Base-by-base conservation (phyloP, 805 yeast species). In the Ogataea paraovalis region DNA sequence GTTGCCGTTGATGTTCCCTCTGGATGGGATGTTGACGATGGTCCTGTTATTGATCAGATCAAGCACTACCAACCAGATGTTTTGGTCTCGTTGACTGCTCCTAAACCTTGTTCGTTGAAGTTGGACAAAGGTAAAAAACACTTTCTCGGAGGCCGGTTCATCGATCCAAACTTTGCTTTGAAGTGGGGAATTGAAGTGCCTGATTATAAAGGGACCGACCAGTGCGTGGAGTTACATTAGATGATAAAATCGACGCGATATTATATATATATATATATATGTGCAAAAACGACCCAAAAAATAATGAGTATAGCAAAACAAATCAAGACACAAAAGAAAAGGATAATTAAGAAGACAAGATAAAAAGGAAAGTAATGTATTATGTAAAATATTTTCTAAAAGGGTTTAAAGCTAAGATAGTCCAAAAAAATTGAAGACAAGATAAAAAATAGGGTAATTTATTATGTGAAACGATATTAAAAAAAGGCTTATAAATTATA, bases 1-100 rank as follows among this genome's bases (percentile, higher is more conserved):
- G 76, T 87, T 0, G 79, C 95, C 0, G 87, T 94, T 2, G 99
- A 94, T 64, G 80, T 92, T 41, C 99, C 99, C 0, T 86, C 96
- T 2, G 96, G 97, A 0, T 94, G 99, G 99, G 92, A 91, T 60
- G 98, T 94, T 10, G 96, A 94, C 59, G 60, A 75, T 7, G 99
- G 99, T 0, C 96, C 94, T 0, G 67, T 64, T 2, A 65, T 69
- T 10, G 67, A 64, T 0, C 59, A 71, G 16, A 60, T 61, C 7
- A 46, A 46, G 9, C 51, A 63, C 14, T 68, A 66, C 18, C 71
- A 71, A 22, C 96, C 97, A 0, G 65, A 75, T 5, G 80, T 82
- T 54, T 71, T 94, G 42, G 82, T 94, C 9, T 85, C 96, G 43
- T 70, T 94, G 42, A 91, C 98, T 0, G 97, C 96, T 0, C 99